phyloP scores from a whole-genome alignment of 257 asterid species.

The Solanum acaule region DNA sequence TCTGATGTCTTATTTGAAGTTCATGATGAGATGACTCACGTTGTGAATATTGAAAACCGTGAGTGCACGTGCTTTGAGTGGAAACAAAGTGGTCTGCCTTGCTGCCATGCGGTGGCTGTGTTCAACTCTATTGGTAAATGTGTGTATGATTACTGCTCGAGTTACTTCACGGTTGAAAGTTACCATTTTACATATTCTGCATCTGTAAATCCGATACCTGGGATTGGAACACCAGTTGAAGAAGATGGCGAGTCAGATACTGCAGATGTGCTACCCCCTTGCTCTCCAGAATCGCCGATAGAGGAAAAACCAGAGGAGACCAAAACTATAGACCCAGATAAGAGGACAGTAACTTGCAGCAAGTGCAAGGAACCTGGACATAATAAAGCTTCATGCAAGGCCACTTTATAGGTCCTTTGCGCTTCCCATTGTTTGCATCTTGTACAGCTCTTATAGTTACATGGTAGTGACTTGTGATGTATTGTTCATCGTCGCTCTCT shows the following conservation, averaged over 20 bases:
- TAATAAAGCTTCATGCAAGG: constrained; percentile 82
- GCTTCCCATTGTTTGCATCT: constrained; percentile 3
- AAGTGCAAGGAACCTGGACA: constrained; percentile 88
- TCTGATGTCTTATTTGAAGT: constrained; percentile 75
- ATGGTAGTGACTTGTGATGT: not conserved
- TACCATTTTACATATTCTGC: constrained; percentile 42
- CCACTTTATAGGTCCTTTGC: constrained; percentile 10
- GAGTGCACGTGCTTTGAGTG: constrained; percentile 86
- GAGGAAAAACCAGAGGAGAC: constrained; percentile 39
- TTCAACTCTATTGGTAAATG: constrained; percentile 32
- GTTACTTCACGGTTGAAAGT: constrained; percentile 43
- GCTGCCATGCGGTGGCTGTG: constrained; percentile 79
- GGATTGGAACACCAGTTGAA: constrained; percentile 26
- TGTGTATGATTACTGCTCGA: constrained; percentile 59
- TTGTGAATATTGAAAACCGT: constrained; percentile 51
- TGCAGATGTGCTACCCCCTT: constrained; percentile 59
- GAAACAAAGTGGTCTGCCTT: constrained; percentile 56
- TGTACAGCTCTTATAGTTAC: constrained; percentile 12
- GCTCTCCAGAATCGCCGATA: constrained; percentile 16
- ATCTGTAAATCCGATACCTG: constrained; percentile 42
- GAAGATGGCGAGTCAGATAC: constrained; percentile 30
- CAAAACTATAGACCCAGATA: constrained; percentile 45
- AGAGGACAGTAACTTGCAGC: constrained; percentile 82
- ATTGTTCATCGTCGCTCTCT: not conserved
- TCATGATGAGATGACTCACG: constrained; percentile 76